Evolutionary conservation across 2,329 filamentous ascomycete genomes (phyloP), one percentile per base, ranked within the genome.

Genomic region (Purpureocillium takamizusanense): DNA sequence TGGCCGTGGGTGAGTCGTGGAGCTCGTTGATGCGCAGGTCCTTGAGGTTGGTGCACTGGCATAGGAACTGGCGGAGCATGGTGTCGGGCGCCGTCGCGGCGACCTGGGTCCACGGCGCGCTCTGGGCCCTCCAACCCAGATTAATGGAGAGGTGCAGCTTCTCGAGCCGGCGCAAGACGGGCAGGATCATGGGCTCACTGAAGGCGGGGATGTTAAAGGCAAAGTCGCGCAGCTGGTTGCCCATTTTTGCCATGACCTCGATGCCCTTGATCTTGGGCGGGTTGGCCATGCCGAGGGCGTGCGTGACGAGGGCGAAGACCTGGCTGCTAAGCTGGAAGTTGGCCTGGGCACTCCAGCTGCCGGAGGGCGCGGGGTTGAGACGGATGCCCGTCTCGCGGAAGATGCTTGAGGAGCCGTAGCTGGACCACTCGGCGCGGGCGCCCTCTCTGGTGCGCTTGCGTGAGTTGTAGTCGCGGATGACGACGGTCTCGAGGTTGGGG

Each of bases 401-500:
- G 9, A 65, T 57, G 0, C 66, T 70, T 1, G 51, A 51, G 14
- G 60, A 55, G 3, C 76, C 75, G 46, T 78, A 81, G 51, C 75
- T 76, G 7, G 53, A 58, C 78, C 78, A 82, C 1, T 47, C 39
- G 0, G 46, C 50, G 11, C 42, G 14, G 1, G 25, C 34, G 2
- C 61, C 61, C 35, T 83, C 78, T 3, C 78, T 69, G 11, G 49
- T 50, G 5, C 77, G 70, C 9, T 54, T 64, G 1, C 4, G 16
- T 0, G 71, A 71, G 49, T 70, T 61, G 55, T 74, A 81, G 50
- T 83, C 75, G 14, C 79, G 70, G 17, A 83, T 59, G 17, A 75
- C 72, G 12, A 83, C 53, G 0, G 67, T 72, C 23, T 71, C 57
- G 5, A 83, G 66, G 38, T 74, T 74, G 1, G 55, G 51, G 4